Conservation (phyloP, 495 filamentous ascomycete species). For the Extremus antarcticus region DNA sequence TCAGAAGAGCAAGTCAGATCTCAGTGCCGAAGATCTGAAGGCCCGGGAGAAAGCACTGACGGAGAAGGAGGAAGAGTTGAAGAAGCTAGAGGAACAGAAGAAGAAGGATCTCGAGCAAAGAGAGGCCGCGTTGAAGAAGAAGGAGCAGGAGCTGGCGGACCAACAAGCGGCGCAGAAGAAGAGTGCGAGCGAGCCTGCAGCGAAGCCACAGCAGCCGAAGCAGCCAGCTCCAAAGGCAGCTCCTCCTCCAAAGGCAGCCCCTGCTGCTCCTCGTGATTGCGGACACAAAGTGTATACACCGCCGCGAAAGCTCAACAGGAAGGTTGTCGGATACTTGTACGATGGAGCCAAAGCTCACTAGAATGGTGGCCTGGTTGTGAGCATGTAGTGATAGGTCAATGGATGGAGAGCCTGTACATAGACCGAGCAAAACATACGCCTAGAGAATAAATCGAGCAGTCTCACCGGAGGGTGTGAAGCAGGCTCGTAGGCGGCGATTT, state of each 20-base stretch:
- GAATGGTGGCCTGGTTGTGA: too few relatives aligned
- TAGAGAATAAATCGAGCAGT: too few relatives aligned
- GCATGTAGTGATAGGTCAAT: too few relatives aligned
- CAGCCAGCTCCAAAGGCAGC: not conserved
- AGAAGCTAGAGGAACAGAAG: not conserved
- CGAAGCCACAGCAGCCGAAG: not conserved
- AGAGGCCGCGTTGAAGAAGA: not conserved
- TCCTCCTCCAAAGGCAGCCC: not conserved
- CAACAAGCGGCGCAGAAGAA: not conserved
- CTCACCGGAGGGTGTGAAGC: too few relatives aligned
- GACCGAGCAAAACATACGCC: too few relatives aligned
- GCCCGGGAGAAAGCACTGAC: not conserved
- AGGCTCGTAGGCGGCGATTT: too few relatives aligned
- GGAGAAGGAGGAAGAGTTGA: not conserved
- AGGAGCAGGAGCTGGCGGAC: not conserved
- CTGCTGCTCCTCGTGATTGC: not conserved
- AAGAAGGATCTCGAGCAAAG: not conserved
- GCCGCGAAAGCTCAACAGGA: not conserved
- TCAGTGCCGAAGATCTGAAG: not conserved
- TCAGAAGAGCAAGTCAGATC: not conserved
- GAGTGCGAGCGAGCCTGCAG: not conserved
- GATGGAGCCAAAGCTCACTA: not conserved
- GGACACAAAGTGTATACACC: not conserved
- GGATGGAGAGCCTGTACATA: too few relatives aligned
- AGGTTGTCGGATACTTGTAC: slow-evolving; percentile 1